Base-by-base conservation (phyloP, 1,284 basidiomycete genomes). In the Hemileccinum hortonii region DNA sequence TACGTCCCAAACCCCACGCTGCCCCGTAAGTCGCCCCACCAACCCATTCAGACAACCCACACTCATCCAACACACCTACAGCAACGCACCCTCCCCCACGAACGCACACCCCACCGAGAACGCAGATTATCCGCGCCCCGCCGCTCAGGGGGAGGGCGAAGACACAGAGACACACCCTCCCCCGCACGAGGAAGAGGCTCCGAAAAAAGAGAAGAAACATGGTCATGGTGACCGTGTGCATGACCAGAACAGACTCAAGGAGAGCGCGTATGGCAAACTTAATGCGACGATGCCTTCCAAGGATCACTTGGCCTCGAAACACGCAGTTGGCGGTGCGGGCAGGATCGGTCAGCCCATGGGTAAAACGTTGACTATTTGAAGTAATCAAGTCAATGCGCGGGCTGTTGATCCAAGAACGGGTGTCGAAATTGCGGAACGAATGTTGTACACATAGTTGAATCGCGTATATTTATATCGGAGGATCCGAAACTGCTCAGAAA, bases 71-170 rank as follows among this genome's bases (percentile, higher is more conserved):
- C 16, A 42, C 21, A 19, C 37, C n/a, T 14, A 39, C 53, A 75
- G 72, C 8, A n/a, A 39, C n/a, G 63, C 72, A 46, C 52, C 66
- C 32, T 56, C 61, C 2, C 54, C 66, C 3, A 53, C 59, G 9
- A 61, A 62, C n/a, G 56, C 63, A 2, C 60, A 59, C 11, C 61
- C 62, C n/a, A 54, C 66, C 37, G 72, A 73, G 24, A 62, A 70
- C n/a, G 58, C 71, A 6, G 83, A 86, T 65, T 86, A 86, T 60
- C 84, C 84, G 10, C 77, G 84, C 24, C 84, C 84, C 14, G 72
- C 75, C n/a, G 57, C 75, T 41, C 78, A 78, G 3, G 73, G 66
- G 37, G 56, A 77, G n/a, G 56, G 74, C 6, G 74, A 77, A 8
- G 71, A 61, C 12, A 24, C 51, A 7, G 44, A 75, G 15, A 65